Evolutionary conservation across 2,329 filamentous ascomycete genomes (phyloP), one percentile per base, ranked within the genome.

Genomic region (Zymoseptoria brevis): DNA sequence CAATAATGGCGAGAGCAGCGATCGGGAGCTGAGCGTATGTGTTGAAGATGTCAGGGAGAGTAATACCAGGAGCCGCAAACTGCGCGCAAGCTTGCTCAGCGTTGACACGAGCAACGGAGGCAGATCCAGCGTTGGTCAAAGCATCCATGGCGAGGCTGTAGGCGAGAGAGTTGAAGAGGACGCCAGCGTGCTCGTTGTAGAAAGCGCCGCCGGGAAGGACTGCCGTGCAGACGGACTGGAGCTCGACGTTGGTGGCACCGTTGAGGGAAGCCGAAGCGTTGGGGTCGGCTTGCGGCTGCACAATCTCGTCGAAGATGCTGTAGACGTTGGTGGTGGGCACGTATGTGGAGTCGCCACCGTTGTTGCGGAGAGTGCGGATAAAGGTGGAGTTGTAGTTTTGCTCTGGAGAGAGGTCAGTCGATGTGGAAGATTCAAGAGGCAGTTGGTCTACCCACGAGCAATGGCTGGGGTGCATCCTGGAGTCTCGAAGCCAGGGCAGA

Each of bases 291-390:
- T 80, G 76, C 1, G 79, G 81, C 67, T 81, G 67, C 2, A 83
- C 79, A 56, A 83, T 73, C 63, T 83, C 76, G 62, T 83, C 80
- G 60, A 75, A 69, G 56, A 75, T 69, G 19, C 71, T 78, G 71
- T 80, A 83, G 55, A 83, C 71, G 0, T 76, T 80, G 0, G 81
- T 83, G 0, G 80, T 83, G 1, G 80, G 79, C 0, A 83, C 79
- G 63, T 81, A 83, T 1, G 79, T 79, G 0, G 75, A 77, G 57
- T 79, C 78, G 0, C 81, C 80, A 26, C 75, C 76, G 56, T 76
- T 70, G 19, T 66, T 65, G 22, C 79, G 74, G 6, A 83, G 68
- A 0, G 71, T 72, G 8, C 60, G 64, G 60, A 82, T 71, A 66
- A 76, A 80, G 6, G 74, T 72, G 48, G 73, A 75, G 50, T 74